Evolutionary conservation across 164 flowering plant genomes (phyloP), one percentile per base, ranked within the genome.

Genomic region (Paratinospora sagittata): DNA sequence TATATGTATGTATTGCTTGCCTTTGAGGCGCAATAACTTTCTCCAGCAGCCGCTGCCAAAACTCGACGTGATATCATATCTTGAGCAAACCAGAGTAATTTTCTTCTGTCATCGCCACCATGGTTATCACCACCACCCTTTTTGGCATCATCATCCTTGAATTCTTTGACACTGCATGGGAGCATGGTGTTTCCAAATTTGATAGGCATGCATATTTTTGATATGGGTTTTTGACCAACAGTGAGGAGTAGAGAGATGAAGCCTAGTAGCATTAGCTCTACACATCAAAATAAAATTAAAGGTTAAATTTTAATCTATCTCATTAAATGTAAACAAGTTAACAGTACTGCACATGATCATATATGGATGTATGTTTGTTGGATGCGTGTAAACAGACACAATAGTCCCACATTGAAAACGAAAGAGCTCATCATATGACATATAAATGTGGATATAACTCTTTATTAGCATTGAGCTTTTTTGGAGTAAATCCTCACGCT

Each of bases 201-300:
- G 21, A 63, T n/a, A n/a, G n/a, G n/a, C n/a, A n/a, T n/a, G n/a
- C n/a, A n/a, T n/a, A n/a, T n/a, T n/a, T n/a, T n/a, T 19, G 85
- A 36, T 27, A 90, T 68, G 37, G 69, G 75, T 17, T 19, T 49
- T 41, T 85, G 78, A 2, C 85, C 87, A 37, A 87, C 79, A 3
- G 91, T 87, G 0, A 90, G 77, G 12, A 90, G 84, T 26, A 90
- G 74, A 4, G 92, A 90, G 63, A 90, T 83, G 76, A 90, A 90
- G 6, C 95, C 95, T 34, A 90, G 72, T 16, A 90, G 77, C 95
- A 90, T 90, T 75, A 90, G 75, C 76, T 88, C 96, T 88, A 85
- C 76, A 69, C 17, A 69, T 66, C 30, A 52, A 73, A 62, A 65
- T n/a, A 1, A 17, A 26, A 36, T 10, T 45, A 11, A 23, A 63